Evolutionary conservation across 83 land plant genomes (phyloP).

Genomic region (Picea engelmannii): DNA sequence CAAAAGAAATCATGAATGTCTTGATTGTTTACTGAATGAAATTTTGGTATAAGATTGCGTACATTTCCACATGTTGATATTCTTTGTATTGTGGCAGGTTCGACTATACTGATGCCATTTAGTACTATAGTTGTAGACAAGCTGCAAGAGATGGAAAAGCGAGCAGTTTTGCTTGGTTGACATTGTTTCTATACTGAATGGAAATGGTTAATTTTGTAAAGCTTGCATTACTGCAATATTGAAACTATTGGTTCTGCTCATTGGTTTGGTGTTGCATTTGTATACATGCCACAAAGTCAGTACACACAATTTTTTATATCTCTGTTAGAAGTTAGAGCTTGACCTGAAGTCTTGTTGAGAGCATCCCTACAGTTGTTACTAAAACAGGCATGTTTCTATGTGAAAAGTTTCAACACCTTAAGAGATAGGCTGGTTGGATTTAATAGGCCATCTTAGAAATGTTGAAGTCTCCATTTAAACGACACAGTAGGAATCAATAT

Average conservation of each 20-base stretch:
- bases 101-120: neutral
- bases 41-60: neutral
- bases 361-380: neutral
- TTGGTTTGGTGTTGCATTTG: neutral
- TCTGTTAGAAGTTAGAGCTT: neutral
- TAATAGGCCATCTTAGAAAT: neutral
- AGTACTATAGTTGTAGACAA: neutral
- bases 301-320: neutral
- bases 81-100: constrained; percentile 2
- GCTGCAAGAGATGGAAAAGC: neutral
- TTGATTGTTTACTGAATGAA: neutral
- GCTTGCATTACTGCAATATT: neutral
- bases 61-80: neutral
- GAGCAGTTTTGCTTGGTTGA: neutral
- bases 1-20: neutral
- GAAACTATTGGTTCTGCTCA: no score
- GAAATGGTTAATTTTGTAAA: neutral
- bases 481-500: neutral
- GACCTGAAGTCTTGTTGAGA: neutral
- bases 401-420: neutral
- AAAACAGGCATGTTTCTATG: neutral
- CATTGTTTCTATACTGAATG: neutral
- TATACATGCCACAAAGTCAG: neutral
- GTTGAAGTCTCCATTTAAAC: neutral
- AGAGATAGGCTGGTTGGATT: neutral